phyloP scores from a whole-genome alignment of 129 eudicot genomes.

The Chrysanthemum lavandulifolium region DNA sequence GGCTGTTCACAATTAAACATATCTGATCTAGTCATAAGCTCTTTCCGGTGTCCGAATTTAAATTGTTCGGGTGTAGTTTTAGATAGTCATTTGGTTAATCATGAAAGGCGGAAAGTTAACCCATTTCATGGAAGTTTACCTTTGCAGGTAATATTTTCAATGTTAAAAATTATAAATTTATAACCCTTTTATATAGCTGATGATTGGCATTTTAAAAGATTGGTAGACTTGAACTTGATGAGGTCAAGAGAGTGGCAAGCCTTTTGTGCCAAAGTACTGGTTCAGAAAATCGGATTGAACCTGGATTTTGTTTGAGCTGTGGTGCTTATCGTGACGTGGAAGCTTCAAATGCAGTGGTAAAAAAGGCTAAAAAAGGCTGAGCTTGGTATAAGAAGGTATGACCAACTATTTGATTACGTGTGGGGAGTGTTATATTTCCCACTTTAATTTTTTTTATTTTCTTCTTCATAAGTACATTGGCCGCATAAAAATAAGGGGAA shows the following conservation, averaged over 20 bases:
- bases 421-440: background rate
- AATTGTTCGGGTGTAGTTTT: conserved; percentile 78
- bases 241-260: conserved; percentile 43
- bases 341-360: conserved; percentile 38
- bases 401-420: background rate
- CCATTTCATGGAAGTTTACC: conserved; percentile 27
- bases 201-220: conserved; percentile 34
- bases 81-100: conserved; percentile 33
- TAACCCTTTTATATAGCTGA: conserved; percentile 11
- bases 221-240: conserved; percentile 32
- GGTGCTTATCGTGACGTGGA: conserved; percentile 48
- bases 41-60: conserved; percentile 60
- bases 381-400: conserved; percentile 46
- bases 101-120: conserved; percentile 49
- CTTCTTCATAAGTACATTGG: background rate
- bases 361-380: conserved; percentile 49
- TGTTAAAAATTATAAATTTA: background rate
- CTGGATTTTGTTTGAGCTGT: conserved; percentile 63
- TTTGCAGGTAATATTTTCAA: conserved; percentile 39
- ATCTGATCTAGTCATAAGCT: conserved; percentile 67
- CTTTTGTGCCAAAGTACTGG: conserved; percentile 43
- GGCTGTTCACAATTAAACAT: conserved; percentile 67
- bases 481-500: no score
- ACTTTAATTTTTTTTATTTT: no score
- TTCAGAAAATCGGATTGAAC: conserved; percentile 29